phyloP scores from a whole-genome alignment of 1,139 yeast genomes.

The Protomyces inouyei region DNA sequence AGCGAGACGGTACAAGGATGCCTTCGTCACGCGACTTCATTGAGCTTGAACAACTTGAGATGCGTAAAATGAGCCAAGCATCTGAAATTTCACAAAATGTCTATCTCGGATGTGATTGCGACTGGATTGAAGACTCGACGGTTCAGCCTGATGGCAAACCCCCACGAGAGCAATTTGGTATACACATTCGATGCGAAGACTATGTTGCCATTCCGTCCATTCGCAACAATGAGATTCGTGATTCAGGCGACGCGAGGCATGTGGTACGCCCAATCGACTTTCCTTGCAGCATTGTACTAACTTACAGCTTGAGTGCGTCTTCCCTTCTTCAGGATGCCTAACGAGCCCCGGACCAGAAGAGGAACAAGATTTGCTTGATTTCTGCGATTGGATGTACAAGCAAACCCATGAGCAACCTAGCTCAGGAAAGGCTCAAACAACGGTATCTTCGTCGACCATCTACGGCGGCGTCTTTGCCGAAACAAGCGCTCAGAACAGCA shows the following conservation, averaged over 20 bases:
- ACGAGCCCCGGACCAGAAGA: neutral
- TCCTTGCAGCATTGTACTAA: constrained; percentile 27
- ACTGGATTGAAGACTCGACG: constrained; percentile 39
- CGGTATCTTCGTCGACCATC: neutral
- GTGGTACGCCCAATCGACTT: constrained; percentile 26
- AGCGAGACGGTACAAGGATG: constrained; percentile 27
- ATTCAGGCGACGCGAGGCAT: neutral
- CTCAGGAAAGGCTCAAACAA: neutral
- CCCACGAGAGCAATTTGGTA: neutral
- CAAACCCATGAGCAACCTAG: neutral
- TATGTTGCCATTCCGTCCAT: constrained; percentile 34
- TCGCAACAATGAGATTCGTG: constrained; percentile 5
- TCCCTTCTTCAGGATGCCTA: constrained; percentile 15
- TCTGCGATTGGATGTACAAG: constrained; percentile 11
- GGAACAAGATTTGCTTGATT: neutral
- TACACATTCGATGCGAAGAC: constrained; percentile 25
- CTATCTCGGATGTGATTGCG: constrained; percentile 75
- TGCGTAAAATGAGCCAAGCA: constrained; percentile 78
- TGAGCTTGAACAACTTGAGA: constrained; percentile 72
- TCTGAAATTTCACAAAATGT: constrained; percentile 47
- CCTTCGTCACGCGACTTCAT: constrained; percentile 44
- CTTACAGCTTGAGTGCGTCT: constrained; percentile 2
- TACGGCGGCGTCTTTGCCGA: constrained; percentile 34
- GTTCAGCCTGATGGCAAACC: constrained; percentile 6
- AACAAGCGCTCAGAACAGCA: constrained; percentile 28